Conservation (phyloP, 495 filamentous ascomycete species). For the Penicillium ochrochloron region DNA sequence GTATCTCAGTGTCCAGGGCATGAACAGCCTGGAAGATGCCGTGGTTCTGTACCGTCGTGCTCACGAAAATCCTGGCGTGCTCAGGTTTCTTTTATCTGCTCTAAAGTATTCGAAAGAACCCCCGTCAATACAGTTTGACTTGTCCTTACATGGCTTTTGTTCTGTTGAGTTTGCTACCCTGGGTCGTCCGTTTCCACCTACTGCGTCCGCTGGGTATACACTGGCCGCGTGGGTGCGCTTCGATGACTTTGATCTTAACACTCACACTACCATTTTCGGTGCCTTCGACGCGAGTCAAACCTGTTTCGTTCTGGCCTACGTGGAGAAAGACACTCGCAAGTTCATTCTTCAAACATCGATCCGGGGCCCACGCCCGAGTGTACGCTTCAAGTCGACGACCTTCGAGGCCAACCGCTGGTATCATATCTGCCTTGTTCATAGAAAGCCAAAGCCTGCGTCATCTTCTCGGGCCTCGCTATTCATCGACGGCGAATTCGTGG, state of each 20-base stretch:
- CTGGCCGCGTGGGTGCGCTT: constrained; percentile 86
- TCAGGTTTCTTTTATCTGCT: constrained; percentile 73
- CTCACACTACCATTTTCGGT: constrained; percentile 94
- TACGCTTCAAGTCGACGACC: constrained; percentile 82
- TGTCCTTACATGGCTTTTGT: constrained; percentile 82
- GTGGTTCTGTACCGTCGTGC: constrained; percentile 72
- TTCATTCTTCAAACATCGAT: constrained; percentile 97
- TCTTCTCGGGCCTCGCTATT: constrained; percentile 87
- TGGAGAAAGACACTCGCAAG: constrained; percentile 92
- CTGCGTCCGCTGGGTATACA: constrained; percentile 80
- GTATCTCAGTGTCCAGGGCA: constrained; percentile 56
- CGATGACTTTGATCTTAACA: constrained; percentile 79
- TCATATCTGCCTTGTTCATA: constrained; percentile 86
- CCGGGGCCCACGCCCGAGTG: constrained; percentile 80
- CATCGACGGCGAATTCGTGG: constrained; percentile 90
- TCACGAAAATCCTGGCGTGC: constrained; percentile 61
- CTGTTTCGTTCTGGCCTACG: constrained; percentile 91
- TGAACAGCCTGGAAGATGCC: constrained; percentile 77
- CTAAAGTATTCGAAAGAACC: constrained; percentile 75
- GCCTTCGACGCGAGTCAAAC: constrained; percentile 91
- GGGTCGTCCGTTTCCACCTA: constrained; percentile 79
- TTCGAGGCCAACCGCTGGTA: constrained; percentile 86
- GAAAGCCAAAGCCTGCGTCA: constrained; percentile 71
- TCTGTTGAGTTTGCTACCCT: constrained; percentile 87
- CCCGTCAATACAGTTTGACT: constrained; percentile 90